Percentiles rank a stretch among this genome's conserved stretches.
These are phyloP conservation scores for Kentomonas sorsogonicus DNA, from an alignment of 208 protist species.

Conservation along the genomic window DNA sequence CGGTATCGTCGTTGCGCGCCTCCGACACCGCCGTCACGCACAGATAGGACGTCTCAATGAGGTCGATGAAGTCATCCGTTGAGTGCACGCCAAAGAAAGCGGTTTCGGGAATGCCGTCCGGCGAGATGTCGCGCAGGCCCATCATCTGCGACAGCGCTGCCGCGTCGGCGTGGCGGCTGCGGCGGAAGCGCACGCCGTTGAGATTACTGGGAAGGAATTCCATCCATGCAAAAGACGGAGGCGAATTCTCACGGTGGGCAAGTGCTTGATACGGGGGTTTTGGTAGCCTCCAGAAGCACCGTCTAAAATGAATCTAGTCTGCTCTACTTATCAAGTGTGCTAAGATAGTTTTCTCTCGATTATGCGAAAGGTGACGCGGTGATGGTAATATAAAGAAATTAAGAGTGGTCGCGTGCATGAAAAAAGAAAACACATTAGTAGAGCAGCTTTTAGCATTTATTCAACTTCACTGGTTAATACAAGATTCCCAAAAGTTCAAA, in stretches of 20 bases:
- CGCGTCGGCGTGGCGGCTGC: constrained; percentile 40
- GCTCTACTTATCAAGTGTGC: no score
- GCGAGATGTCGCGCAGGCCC: constrained; percentile 23
- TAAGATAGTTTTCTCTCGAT: no score
- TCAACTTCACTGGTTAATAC: no score
- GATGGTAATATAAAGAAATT: no score
- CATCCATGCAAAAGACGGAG: neutral
- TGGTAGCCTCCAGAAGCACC: no score
- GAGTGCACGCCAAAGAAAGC: constrained; percentile 30
- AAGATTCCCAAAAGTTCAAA: neutral
- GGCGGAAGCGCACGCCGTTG: constrained; percentile 37
- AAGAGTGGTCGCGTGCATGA: no score
- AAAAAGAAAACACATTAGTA: no score
- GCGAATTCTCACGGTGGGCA: no score
- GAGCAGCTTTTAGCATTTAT: no score
- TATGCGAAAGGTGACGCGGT: no score
- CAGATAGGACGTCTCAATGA: constrained; percentile 66
- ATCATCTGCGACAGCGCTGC: constrained; percentile 27
- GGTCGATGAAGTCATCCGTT: constrained; percentile 27
- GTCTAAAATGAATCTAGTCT: no score
- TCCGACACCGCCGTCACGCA: constrained; percentile 55
- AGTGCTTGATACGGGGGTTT: no score
- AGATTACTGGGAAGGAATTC: constrained; percentile 15
- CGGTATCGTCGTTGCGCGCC: constrained; percentile 5
- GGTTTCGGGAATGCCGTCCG: constrained; percentile 31